These are phyloP conservation scores for Pezicula rhizophila DNA, from an alignment of 2,329 filamentous ascomycete species.

Conservation along the genomic window DNA sequence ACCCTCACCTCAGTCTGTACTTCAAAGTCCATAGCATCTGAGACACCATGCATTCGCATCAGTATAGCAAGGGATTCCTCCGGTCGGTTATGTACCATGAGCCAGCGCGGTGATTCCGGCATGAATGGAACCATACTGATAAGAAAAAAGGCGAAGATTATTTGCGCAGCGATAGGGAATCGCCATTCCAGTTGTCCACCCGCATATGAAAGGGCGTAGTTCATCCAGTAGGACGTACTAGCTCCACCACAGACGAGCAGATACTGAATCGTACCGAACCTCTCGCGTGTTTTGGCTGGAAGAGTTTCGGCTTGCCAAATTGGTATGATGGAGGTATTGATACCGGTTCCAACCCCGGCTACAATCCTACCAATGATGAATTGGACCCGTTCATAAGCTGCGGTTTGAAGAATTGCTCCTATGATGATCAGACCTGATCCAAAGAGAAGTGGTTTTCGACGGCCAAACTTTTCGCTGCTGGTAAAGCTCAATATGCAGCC, in stretches of 20 bases:
- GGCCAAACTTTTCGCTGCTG: slow-evolving; percentile 28
- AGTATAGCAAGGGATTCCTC: slow-evolving; percentile 60
- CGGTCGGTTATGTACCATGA: slow-evolving; percentile 59
- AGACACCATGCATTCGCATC: slow-evolving; percentile 62
- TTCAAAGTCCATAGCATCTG: slow-evolving; percentile 59
- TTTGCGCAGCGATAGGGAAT: slow-evolving; percentile 51
- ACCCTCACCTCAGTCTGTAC: slow-evolving; percentile 56
- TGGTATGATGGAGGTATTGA: slow-evolving; percentile 56
- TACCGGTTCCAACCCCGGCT: slow-evolving; percentile 49
- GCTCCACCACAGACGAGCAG: neutral
- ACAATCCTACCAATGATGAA: slow-evolving; percentile 51
- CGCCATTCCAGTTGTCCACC: slow-evolving; percentile 42
- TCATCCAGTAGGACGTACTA: slow-evolving; percentile 52
- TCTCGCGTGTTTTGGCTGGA: slow-evolving; percentile 51
- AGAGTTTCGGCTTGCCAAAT: slow-evolving; percentile 57
- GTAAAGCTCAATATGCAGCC: no score
- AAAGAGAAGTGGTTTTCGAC: slow-evolving; percentile 49
- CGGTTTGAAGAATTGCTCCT: slow-evolving; percentile 53
- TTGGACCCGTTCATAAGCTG: slow-evolving; percentile 44
- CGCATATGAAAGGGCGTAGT: slow-evolving; percentile 46
- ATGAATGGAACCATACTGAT: slow-evolving; percentile 22
- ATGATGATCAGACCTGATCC: slow-evolving; percentile 51
- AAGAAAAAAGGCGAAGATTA: slow-evolving; percentile 52
- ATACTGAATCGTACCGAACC: slow-evolving; percentile 3
- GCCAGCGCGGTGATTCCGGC: slow-evolving; percentile 65